Evolutionary conservation across 768 basidiomycete species (phyloP), one percentile per base, ranked within the genome.

Genomic region (Saitozyma sp.): DNA sequence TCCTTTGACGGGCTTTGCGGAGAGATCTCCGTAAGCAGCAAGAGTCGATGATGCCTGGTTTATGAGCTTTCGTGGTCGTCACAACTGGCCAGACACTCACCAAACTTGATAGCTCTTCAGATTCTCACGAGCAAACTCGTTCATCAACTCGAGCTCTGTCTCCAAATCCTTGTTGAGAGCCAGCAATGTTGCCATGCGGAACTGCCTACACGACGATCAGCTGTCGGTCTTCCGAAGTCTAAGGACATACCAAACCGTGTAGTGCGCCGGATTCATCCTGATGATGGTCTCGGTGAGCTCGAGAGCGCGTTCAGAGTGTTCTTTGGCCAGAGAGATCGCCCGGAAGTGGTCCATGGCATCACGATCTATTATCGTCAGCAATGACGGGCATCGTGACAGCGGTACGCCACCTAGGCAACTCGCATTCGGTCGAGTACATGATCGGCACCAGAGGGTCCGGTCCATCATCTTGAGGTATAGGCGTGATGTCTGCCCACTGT

Each of bases 61-160:
- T 6, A 40, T 19, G 54, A 2, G 8, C 39, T 42, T 77, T 11
- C 54, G 39, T 13, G 37, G 10, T 39, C 20, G 8, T 9, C 54
- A 16, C 14, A 11, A 3, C 29, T 51, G 83, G 9, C 40, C 79
- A 43, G 83, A 83, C 64, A 92, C 84, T 80, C 89, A 94, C 96
- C 96, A 98, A 29, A 98, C 94, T 82, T 99, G 96, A 79, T 98
- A 98, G 9, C 89, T 92, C 82, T 98, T 99, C 74, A 97, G 84
- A 78, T 88, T 88, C 67, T 84, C 84, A 66, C 88, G 84, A 19
- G 92, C 90, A 58, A 97, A 84, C 67, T 87, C 87, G 81, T 96
- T 90, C 87, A 96, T 93, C 41, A 95, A 83, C 56, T 79, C 80
- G 1, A 97, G 83, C 81, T 99, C 95, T 5, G 79, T 82, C n/a